A percentile compares a stretch with the other conserved stretches of the same genome.
phyloP scores from a whole-genome alignment of 495 filamentous ascomycete species.

The Echria macrotheca region DNA sequence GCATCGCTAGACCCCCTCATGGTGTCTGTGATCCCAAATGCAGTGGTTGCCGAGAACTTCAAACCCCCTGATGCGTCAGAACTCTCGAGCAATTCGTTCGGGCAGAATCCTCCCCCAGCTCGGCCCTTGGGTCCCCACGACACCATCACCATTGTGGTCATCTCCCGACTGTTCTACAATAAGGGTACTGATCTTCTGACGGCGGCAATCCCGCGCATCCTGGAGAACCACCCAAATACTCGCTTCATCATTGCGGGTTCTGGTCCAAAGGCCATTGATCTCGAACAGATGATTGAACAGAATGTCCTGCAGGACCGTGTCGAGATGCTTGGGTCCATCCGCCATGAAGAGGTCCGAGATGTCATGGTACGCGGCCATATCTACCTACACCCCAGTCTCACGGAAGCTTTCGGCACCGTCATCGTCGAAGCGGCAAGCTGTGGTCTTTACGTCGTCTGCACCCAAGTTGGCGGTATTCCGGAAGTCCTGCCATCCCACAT shows the following conservation, averaged over 20 bases:
- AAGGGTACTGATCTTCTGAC: constrained; percentile 95
- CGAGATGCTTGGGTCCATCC: constrained; percentile 81
- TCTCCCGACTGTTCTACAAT: constrained; percentile 97
- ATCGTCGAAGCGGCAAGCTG: constrained; percentile 95
- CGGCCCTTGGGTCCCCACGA: constrained; percentile 68
- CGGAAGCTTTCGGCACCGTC: constrained; percentile 95
- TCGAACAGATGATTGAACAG: constrained; percentile 95
- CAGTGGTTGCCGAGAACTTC: constrained; percentile 95
- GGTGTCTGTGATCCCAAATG: constrained; percentile 97
- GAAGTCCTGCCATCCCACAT: constrained; percentile 91
- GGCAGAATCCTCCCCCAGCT: constrained; percentile 26
- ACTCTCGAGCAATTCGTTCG: constrained; percentile 17
- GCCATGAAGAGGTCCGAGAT: constrained; percentile 93
- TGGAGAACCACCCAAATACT: constrained; percentile 81
- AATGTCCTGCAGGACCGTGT: constrained; percentile 94
- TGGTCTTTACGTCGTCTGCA: constrained; percentile 93
- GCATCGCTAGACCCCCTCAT: constrained; percentile 92
- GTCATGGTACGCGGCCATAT: constrained; percentile 99
- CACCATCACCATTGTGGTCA: constrained; percentile 91
- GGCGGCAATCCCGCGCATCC: constrained; percentile 86
- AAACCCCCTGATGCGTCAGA: constrained; percentile 54
- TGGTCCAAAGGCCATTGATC: constrained; percentile 92
- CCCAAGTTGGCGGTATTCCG: constrained; percentile 91
- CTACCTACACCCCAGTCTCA: constrained; percentile 90
- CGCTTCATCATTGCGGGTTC: constrained; percentile 96